These are phyloP conservation scores for Trichopus zeylanicus DNA, from an alignment of 116 monocot species.

Conservation along the genomic window DNA sequence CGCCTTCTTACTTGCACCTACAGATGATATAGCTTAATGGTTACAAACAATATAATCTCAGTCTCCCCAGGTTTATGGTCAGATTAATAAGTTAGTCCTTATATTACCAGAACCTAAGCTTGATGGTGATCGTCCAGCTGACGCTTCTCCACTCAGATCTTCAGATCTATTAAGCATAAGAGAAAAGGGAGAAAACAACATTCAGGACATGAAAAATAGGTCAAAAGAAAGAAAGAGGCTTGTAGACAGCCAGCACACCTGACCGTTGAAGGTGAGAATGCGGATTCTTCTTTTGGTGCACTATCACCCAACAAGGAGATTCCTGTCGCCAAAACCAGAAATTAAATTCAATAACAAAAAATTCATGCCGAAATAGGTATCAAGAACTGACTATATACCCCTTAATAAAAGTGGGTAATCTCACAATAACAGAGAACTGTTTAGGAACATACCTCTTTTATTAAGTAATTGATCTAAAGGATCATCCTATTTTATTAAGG, in stretches of 20 bases:
- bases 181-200: slow-evolving; percentile 14
- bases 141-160: slow-evolving; percentile 59
- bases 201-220: slow-evolving; percentile 3
- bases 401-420: not conserved
- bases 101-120: slow-evolving; percentile 47
- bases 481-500: too few relatives aligned
- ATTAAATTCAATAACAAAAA: not conserved
- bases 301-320: slow-evolving; percentile 48
- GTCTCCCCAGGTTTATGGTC: too few relatives aligned
- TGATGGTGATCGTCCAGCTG: slow-evolving; percentile 61
- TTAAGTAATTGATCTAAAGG: not conserved
- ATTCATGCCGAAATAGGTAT: not conserved
- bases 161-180: slow-evolving; percentile 45
- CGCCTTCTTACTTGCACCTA: slow-evolving; percentile 75
- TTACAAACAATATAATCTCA: too few relatives aligned
- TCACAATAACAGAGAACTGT: not conserved
- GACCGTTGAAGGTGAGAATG: slow-evolving; percentile 90
- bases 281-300: slow-evolving; percentile 73
- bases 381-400: not conserved
- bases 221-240: slow-evolving; percentile 8
- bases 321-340: slow-evolving; percentile 21
- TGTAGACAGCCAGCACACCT: slow-evolving; percentile 45
- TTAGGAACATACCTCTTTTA: not conserved
- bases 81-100: too few relatives aligned
- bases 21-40: slow-evolving; percentile 5